Base-by-base conservation (phyloP, 208 protist species). In the Leishmania major region DNA sequence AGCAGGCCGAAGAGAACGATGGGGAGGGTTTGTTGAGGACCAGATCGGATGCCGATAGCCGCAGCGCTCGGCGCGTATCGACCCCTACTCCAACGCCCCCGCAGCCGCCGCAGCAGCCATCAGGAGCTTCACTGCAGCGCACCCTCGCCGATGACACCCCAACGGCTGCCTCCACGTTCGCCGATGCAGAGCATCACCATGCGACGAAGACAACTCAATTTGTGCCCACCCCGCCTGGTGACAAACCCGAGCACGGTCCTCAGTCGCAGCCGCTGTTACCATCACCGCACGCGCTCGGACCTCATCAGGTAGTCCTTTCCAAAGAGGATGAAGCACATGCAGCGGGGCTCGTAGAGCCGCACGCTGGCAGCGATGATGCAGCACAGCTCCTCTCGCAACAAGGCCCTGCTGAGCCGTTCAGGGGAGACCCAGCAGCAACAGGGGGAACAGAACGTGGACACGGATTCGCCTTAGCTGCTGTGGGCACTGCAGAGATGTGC, bases 71-170 rank as follows among this genome's bases (percentile, higher is more conserved):
- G 37, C 40, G 4, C 37, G 67, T 47, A 37, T 49, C 40, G 17
- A 19, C 67, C 13, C 40, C 67, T 72, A 47, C 67, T 47, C 22
- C 17, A 15, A 19, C 31, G n/a, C 67, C 67, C 35, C 5, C 35
- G 15, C 64, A 69, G 64, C 6, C 60, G 4, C 43, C 43, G 7
- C 43, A 45, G 43, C 43, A 45, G 62, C 62, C 45, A 10, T 28
- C 13, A 22, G 60, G 1, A 45, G 60, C 45, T 10, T 53, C 62
- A 69, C 10, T 17, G 40, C 72, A 49, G 35, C 17, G 53, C 79
- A 43, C 72, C 55, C n/a, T 37, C 62, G 51, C 35, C 74, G 49
- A 37, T 59, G 75, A 45, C 74, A 47, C 75, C 28, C 31, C 64
- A 69, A 69, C 28, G 35, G 35, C 64, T 43, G 35, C 64, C 35